These are phyloP conservation scores for Maudiozyma saulgeensis DNA, from an alignment of 805 yeast species.

Conservation along the genomic window DNA sequence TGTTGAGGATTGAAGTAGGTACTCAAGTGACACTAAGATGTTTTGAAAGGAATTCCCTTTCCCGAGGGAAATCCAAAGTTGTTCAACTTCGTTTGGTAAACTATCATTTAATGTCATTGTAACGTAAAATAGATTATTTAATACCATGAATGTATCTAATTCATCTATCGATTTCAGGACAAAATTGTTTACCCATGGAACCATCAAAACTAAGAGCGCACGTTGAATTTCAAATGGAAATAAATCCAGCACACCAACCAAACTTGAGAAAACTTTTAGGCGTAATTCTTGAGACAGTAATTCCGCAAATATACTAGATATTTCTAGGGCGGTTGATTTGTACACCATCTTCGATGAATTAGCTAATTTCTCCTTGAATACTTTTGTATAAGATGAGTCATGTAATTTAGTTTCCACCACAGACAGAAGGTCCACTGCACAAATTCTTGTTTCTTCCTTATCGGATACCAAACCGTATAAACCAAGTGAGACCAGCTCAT, in stretches of 20 bases:
- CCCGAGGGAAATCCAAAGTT: slow-evolving; percentile 92
- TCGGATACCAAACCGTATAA: slow-evolving; percentile 72
- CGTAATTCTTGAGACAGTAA: slow-evolving; percentile 48
- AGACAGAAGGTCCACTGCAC: slow-evolving; percentile 64
- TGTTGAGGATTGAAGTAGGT: slow-evolving; percentile 56
- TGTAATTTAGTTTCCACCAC: slow-evolving; percentile 53
- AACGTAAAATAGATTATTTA: slow-evolving; percentile 73
- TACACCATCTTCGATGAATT: slow-evolving; percentile 75
- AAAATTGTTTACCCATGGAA: slow-evolving; percentile 90
- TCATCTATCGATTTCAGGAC: slow-evolving; percentile 45
- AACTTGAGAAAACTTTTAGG: slow-evolving; percentile 59
- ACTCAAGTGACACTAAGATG: slow-evolving; percentile 62
- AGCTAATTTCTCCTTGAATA: slow-evolving; percentile 60
- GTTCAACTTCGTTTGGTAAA: slow-evolving; percentile 82
- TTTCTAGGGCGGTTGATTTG: slow-evolving; percentile 73
- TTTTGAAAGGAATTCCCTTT: slow-evolving; percentile 59
- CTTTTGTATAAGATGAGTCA: slow-evolving; percentile 43
- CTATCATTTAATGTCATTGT: slow-evolving; percentile 67
- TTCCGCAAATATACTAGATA: slow-evolving; percentile 65
- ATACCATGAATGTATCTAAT: slow-evolving; percentile 54
- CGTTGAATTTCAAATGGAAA: slow-evolving; percentile 50
- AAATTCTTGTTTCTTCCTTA: slow-evolving; percentile 52
- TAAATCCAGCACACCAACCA: slow-evolving; percentile 57
- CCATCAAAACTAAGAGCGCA: slow-evolving; percentile 67
- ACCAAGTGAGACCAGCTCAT: slow-evolving; percentile 65